Evolutionary conservation across 2,329 filamentous ascomycete genomes (phyloP), one percentile per base, ranked within the genome.

Genomic region (Rutstroemia sp.): DNA sequence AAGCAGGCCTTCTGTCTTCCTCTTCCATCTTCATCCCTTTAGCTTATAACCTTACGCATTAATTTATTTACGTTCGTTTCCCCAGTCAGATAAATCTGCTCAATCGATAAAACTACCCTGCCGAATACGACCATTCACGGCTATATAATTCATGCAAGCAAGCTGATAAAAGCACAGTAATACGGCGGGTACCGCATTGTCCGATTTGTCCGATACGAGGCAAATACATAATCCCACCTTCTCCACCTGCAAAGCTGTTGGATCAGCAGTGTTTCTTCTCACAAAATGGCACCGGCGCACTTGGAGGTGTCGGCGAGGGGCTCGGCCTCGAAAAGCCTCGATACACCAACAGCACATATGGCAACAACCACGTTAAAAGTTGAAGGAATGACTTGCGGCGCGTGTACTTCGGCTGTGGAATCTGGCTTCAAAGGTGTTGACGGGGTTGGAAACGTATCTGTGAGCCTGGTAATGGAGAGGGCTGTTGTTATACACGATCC

Each of bases 381-480:
- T 42, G 90, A 88, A 63, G 94, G 94, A 65, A 99, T 87, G 84
- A 87, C 85, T 62, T 99, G 94, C 74, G 92, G 92, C 69, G 87
- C 92, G 65, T 99, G 94, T 71, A 96, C 92, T 27, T 95, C 92
- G 46, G 87, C 94, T n/a, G 87, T 99, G 65, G 92, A 97, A 78
- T 83, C 87, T 58, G 94, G 88, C 63, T 95, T 99, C 74, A 87
- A 90, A 67, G 83, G 81, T 63, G 80, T 95, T 5, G 78, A 87
- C 41, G 92, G 94, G 54, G 85, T 94, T 9, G 88, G 87, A 61
- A 90, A 80, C 65, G 90, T 97, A 58, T 95, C 91, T 9, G 88
- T 99, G 66, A 96, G 90, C 70, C 76, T 99, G 65, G 88, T 96
- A 56, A 95, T 96, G 84, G 92, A 96, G 72, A 85, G 92, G 59